Base-by-base conservation (phyloP, 305 asterid species). In the Lippia alba region DNA sequence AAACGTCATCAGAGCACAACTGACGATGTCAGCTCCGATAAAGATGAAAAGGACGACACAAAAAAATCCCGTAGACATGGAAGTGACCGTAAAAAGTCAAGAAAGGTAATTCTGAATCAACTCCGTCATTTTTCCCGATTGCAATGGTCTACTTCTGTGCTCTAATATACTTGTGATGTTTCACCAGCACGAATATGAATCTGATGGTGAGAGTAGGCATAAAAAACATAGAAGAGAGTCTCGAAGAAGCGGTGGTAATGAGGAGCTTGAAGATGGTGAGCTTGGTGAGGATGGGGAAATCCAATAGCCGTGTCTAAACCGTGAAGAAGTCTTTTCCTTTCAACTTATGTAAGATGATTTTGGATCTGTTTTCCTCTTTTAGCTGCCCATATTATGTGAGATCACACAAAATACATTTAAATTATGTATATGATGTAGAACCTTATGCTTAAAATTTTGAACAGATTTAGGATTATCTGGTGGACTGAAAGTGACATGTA, bases 231-330 rank as follows among this genome's bases (percentile, higher is more conserved):
- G 70, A 80, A 83, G 85, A 75, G 97, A 91, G 62, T 84, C 90
- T 59, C 83, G 83, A 70, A 79, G 88, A 70, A 84, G 72, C 69
- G 85, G 87, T 59, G 91, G 89, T 30, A 51, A 76, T 4, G 97
- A 94, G 81, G 99, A 94, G 86, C 97, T 91, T 60, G 97, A 94
- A 86, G 97, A 94, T 80, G 99, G 99, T 58, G 99, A 94, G 76
- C 82, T 94, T 48, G 97, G 99, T 60, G 99, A 94, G 83, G 97
- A 94, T 82, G 99, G 97, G 66, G 99, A 90, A 85, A 94, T 93
- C 78, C 91, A 85, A 70, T 93, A 89, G 76, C 44, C 34, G 20
- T 56, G 18, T 46, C 36, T 40, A 60, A 53, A 17, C 40, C 53
- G 1, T 41, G 18, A n/a, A 30, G 20, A 39, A 16, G 20, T 66